Percentiles rank a stretch among this genome's conserved stretches.
Evolutionary conservation across 1,284 basidiomycete genomes (phyloP).

Genomic region (Jaminaea rosea): DNA sequence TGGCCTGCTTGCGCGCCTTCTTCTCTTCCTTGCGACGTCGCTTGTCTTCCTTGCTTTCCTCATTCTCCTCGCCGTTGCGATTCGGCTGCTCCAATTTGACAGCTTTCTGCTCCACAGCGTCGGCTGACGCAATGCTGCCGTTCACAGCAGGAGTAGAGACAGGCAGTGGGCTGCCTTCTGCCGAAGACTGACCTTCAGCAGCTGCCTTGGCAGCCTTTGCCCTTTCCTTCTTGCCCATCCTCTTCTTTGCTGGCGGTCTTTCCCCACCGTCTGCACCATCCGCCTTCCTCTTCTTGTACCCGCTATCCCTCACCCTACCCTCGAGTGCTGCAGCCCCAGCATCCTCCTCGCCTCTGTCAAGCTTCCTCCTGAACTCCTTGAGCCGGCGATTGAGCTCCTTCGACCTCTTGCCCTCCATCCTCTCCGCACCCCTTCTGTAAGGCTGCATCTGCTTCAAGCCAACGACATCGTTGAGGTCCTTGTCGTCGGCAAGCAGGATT

Average conservation of each 20-base stretch:
- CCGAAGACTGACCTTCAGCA: neutral
- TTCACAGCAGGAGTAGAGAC: no score
- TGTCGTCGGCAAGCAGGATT: slow-evolving; percentile 83
- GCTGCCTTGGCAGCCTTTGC: neutral
- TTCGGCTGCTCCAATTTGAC: no score
- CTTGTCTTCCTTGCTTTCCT: neutral
- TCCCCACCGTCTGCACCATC: neutral
- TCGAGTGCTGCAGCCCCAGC: neutral
- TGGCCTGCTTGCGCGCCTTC: slow-evolving; percentile 2
- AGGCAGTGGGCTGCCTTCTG: no score
- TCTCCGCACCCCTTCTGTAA: slow-evolving; percentile 1
- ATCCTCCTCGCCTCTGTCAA: neutral
- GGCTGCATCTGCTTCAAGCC: slow-evolving; percentile 66
- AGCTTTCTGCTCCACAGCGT: no score
- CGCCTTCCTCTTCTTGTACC: neutral
- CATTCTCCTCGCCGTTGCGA: neutral
- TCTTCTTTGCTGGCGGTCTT: neutral
- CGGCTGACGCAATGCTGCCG: no score
- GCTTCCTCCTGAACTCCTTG: slow-evolving; percentile 6
- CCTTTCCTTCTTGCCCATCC: slow-evolving; percentile 7
- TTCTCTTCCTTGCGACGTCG: neutral
- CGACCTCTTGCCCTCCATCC: slow-evolving; percentile 2
- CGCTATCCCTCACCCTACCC: neutral
- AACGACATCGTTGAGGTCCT: slow-evolving; percentile 83
- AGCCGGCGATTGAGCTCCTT: slow-evolving; percentile 4